A percentile compares a stretch with the other conserved stretches of the same genome.
phyloP scores from a whole-genome alignment of 495 filamentous ascomycete genomes.

The Aspergillus incahuasiensis region DNA sequence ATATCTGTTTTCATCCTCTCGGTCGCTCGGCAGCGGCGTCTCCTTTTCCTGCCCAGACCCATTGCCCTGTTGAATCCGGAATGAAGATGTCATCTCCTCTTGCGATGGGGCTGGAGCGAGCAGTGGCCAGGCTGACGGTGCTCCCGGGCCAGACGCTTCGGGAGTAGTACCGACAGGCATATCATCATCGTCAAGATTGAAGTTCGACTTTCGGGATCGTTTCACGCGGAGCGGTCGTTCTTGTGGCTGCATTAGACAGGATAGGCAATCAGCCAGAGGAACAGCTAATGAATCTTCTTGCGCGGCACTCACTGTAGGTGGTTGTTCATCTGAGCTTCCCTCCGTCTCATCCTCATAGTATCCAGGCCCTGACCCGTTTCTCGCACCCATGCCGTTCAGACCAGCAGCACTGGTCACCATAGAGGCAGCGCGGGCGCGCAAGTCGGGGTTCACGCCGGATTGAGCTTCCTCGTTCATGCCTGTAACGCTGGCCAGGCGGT shows the following conservation, averaged over 20 bases:
- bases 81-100: constrained; percentile 39
- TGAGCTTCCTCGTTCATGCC: constrained; percentile 57
- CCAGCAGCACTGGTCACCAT: constrained; percentile 29
- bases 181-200: constrained; percentile 20
- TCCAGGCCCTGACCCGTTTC: constrained; percentile 16
- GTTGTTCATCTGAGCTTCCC: constrained; percentile 46
- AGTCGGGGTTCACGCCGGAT: constrained; percentile 30
- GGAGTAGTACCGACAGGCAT: constrained; percentile 20
- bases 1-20: constrained; percentile 24
- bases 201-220: constrained; percentile 57
- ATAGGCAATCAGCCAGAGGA: background rate
- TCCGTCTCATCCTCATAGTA: constrained; percentile 45
- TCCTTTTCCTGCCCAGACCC: constrained; percentile 28
- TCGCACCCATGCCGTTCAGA: constrained; percentile 20
- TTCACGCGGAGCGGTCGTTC: constrained; percentile 88
- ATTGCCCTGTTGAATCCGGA: constrained; percentile 35
- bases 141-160: constrained; percentile 17
- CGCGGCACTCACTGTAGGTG: constrained; percentile 37
- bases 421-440: constrained; percentile 32
- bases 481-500: constrained; percentile 79
- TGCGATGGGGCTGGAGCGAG: constrained; percentile 39
- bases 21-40: constrained; percentile 20
- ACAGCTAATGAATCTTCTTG: background rate
- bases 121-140: constrained; percentile 28
- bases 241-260: constrained; percentile 57